A percentile compares a stretch with the other conserved stretches of the same genome.
These are phyloP conservation scores for Euphorbia tirucalli DNA, from an alignment of 345 rosid genomes.

Conservation along the genomic window DNA sequence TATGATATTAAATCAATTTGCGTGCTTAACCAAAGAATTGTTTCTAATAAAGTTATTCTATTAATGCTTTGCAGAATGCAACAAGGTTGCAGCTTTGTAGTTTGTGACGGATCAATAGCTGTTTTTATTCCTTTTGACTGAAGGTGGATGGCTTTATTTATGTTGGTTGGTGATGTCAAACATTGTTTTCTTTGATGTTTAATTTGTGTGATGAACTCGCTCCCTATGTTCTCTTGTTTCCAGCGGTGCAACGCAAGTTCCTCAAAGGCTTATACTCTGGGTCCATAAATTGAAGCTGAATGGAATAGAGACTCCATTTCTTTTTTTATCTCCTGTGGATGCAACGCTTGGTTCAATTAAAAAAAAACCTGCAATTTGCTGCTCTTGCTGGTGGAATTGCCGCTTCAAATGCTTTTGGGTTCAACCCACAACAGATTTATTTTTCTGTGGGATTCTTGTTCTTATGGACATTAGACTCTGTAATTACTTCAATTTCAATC, in stretches of 20 bases:
- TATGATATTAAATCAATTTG: too few species aligned
- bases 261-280: conserved; percentile 80
- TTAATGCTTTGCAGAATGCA: too few species aligned
- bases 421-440: conserved; percentile 57
- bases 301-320: conserved; percentile 64
- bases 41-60: too few species aligned
- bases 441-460: conserved; percentile 63
- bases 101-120: too few species aligned
- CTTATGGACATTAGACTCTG: conserved; percentile 75
- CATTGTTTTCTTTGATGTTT: too few species aligned
- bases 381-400: conserved; percentile 59
- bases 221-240: too few species aligned
- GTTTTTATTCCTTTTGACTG: too few species aligned
- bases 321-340: conserved; percentile 79
- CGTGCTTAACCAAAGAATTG: too few species aligned
- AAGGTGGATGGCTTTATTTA: too few species aligned
- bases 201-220: too few species aligned
- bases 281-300: conserved; percentile 80
- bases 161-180: too few species aligned
- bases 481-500: conserved; percentile 28
- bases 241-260: conserved; percentile 88
- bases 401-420: conserved; percentile 55
- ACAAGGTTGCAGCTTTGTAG: too few species aligned
- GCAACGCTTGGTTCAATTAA: conserved; percentile 73
- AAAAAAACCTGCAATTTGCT: conserved; percentile 66